These are phyloP conservation scores for Dispira parvispora DNA, from an alignment of 192 early-diverging fungal species.

Conservation along the genomic window DNA sequence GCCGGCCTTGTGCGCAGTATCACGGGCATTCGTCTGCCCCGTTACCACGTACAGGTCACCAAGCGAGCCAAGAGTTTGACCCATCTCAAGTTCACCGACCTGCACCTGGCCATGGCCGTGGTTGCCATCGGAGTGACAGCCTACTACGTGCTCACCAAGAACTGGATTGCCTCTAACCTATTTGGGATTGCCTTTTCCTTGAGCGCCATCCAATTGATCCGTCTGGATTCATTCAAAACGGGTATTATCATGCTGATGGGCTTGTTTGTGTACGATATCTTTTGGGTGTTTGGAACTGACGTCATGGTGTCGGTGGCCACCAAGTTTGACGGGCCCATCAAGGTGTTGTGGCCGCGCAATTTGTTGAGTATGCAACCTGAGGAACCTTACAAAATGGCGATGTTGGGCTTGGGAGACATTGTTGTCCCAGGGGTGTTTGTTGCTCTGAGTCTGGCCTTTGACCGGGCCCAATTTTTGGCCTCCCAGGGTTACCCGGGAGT, in stretches of 20 bases:
- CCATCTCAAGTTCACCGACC: conserved; percentile 35
- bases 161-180: conserved; percentile 85
- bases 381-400: conserved; percentile 45
- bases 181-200: conserved; percentile 77
- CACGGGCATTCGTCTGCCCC: conserved; percentile 39
- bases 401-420: conserved; percentile 95
- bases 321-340: conserved; percentile 92
- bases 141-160: conserved; percentile 70
- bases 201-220: conserved; percentile 69
- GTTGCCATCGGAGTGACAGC: conserved; percentile 40
- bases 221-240: conserved; percentile 88
- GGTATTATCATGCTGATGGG: conserved; percentile 86
- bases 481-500: conserved; percentile 31
- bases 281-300: conserved; percentile 98
- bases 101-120: conserved; percentile 44
- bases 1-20: conserved; percentile 26
- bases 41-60: conserved; percentile 51
- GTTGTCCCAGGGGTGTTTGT: conserved; percentile 93
- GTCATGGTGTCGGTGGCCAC: conserved; percentile 98
- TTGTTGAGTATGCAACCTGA: conserved; percentile 29
- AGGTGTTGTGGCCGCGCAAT: conserved; percentile 76
- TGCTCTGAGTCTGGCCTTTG: conserved; percentile 76
- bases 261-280: conserved; percentile 92
- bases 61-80: conserved; percentile 16
- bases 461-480: conserved; percentile 57